phyloP scores from a whole-genome alignment of 306 rosid species.

The Begonia loranthoides region DNA sequence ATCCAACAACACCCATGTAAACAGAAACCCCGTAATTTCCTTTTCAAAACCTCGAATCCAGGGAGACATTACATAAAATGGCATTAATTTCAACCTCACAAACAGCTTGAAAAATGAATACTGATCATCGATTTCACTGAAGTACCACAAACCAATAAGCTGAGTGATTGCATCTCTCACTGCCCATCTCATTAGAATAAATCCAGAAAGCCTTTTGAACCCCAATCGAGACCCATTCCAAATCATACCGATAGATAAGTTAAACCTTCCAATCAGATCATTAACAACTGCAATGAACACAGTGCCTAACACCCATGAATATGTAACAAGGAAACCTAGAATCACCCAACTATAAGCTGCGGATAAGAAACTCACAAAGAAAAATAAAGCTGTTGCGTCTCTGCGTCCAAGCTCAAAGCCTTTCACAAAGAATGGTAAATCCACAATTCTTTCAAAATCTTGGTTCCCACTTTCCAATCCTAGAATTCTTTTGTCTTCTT shows the following conservation, averaged over 20 bases:
- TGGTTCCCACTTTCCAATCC: slow-evolving; percentile 25
- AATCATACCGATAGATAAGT: slow-evolving; percentile 39
- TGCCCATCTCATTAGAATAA: slow-evolving; percentile 92
- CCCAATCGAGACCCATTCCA: slow-evolving; percentile 93
- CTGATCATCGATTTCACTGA: slow-evolving; percentile 90
- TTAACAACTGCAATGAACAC: slow-evolving; percentile 61
- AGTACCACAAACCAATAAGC: slow-evolving; percentile 90
- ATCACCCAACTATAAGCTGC: slow-evolving; percentile 81
- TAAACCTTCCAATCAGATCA: slow-evolving; percentile 55
- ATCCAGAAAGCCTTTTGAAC: slow-evolving; percentile 82
- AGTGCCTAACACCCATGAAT: slow-evolving; percentile 79
- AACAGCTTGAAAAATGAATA: slow-evolving; percentile 91
- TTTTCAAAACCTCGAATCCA: slow-evolving; percentile 84
- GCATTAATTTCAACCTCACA: slow-evolving; percentile 89
- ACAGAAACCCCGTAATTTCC: slow-evolving; percentile 69
- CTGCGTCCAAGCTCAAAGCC: slow-evolving; percentile 70
- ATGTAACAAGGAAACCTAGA: slow-evolving; percentile 67
- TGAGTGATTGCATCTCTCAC: slow-evolving; percentile 95
- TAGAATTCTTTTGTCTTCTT: slow-evolving; percentile 9
- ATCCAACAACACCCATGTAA: slow-evolving; percentile 64
- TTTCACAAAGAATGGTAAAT: slow-evolving; percentile 46
- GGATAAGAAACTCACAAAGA: slow-evolving; percentile 57
- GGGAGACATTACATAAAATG: slow-evolving; percentile 79
- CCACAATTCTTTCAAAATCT: slow-evolving; percentile 33
- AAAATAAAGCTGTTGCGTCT: slow-evolving; percentile 53